phyloP scores from a whole-genome alignment of 2,329 filamentous ascomycete species.

The Phaeosphaeria sp. region DNA sequence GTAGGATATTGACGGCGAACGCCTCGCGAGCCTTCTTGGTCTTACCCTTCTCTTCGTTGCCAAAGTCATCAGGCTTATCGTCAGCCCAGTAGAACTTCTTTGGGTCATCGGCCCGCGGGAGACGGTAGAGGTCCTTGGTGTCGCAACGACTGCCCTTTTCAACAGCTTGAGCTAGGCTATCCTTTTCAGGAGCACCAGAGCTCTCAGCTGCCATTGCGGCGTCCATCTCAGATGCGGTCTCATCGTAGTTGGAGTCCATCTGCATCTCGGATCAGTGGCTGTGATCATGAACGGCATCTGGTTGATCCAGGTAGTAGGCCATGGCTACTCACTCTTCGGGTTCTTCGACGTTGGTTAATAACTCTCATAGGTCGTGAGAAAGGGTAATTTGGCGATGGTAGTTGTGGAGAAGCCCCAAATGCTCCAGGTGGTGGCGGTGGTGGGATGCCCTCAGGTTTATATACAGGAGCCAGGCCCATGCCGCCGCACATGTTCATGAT shows the following conservation, averaged over 20 bases:
- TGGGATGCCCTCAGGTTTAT: background rate
- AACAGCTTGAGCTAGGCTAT: conserved; percentile 14
- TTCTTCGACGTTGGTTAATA: background rate
- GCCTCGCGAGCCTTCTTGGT: conserved; percentile 22
- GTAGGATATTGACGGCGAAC: conserved; percentile 15
- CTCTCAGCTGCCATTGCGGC: background rate
- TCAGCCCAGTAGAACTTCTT: conserved; percentile 14
- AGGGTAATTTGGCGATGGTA: background rate
- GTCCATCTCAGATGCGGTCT: background rate
- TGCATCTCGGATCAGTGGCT: background rate
- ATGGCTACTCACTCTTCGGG: background rate
- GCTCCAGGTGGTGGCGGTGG: background rate
- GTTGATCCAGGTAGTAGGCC: background rate
- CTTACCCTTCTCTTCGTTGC: conserved; percentile 7
- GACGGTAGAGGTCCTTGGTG: conserved; percentile 11
- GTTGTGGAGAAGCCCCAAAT: background rate
- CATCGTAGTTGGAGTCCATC: background rate
- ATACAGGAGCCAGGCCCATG: background rate
- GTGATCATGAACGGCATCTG: background rate
- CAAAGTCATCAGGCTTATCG: conserved; percentile 6
- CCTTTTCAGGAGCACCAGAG: background rate
- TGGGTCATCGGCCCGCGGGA: conserved; percentile 5
- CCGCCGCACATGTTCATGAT: background rate
- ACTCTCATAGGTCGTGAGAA: no score
- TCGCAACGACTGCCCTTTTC: conserved; percentile 17